Evolutionary conservation across 1,284 basidiomycete genomes (phyloP).

Genomic region (Athelia psychrophila): DNA sequence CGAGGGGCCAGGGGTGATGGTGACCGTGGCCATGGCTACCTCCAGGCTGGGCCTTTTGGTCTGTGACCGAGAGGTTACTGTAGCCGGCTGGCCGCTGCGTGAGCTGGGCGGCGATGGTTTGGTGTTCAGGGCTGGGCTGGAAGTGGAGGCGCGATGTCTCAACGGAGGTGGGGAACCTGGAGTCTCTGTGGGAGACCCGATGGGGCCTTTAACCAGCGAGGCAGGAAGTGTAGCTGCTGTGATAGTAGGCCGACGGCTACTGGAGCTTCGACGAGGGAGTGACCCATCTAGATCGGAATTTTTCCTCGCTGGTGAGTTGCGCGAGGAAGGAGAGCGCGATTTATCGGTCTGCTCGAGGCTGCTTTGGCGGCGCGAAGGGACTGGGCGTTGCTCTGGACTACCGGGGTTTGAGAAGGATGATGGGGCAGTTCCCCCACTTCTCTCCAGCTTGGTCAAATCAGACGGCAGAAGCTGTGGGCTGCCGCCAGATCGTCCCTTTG

Average conservation of each 20-base stretch:
- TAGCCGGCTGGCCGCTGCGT: not conserved
- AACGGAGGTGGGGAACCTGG: not conserved
- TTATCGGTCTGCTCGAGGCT: conserved; percentile 36
- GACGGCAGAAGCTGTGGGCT: conserved; percentile 42
- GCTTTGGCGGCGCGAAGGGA: conserved; percentile 35
- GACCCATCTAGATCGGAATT: conserved; percentile 50
- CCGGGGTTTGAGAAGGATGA: conserved; percentile 39
- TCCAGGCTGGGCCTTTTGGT: conserved; percentile 33
- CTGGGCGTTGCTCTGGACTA: conserved; percentile 38
- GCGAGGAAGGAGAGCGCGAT: conserved; percentile 40
- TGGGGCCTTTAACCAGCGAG: conserved; percentile 14
- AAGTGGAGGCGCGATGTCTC: conserved; percentile 12
- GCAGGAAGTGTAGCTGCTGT: conserved; percentile 36
- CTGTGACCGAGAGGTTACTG: conserved; percentile 11
- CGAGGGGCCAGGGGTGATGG: conserved; percentile 35
- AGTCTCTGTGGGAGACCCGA: not conserved
- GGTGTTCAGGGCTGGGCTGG: conserved; percentile 25
- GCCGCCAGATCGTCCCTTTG: conserved; percentile 39
- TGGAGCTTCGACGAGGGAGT: conserved; percentile 43
- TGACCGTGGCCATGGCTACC: conserved; percentile 35
- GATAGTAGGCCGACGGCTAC: conserved; percentile 43
- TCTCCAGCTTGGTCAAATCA: conserved; percentile 16
- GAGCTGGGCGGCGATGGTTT: conserved; percentile 22
- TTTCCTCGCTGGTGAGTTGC: conserved; percentile 61
- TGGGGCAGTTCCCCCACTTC: conserved; percentile 33